Conservation (phyloP, 163 green algal species). For the Chlorella variabilis region DNA sequence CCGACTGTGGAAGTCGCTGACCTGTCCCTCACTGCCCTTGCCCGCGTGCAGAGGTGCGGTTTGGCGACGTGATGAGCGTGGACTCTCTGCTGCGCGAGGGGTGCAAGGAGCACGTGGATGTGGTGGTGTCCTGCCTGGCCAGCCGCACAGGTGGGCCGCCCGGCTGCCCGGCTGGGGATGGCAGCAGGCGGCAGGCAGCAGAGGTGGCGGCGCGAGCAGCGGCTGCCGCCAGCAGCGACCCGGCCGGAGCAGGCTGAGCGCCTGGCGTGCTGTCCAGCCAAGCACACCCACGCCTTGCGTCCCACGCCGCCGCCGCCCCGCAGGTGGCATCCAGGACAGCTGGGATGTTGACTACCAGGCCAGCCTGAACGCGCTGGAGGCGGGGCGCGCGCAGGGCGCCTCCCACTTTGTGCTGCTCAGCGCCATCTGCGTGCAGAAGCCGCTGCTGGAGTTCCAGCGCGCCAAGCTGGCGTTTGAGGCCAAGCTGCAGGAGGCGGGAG, state of each 20-base stretch:
- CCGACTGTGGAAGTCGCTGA: no score
- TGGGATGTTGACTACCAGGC: constrained; percentile 97
- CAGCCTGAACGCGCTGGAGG: constrained; percentile 92
- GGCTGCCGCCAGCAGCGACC: no score
- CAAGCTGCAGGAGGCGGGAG: constrained; percentile 69
- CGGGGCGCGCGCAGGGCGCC: constrained; percentile 72
- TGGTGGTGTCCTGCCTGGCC: constrained; percentile 97
- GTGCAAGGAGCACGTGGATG: constrained; percentile 86
- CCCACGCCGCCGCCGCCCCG: neutral
- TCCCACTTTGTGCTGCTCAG: constrained; percentile 98
- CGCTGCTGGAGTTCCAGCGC: constrained; percentile 97
- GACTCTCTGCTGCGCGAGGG: constrained; percentile 66
- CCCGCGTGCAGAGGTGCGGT: constrained; percentile 73
- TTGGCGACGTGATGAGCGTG: constrained; percentile 86
- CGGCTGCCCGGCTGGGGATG: neutral
- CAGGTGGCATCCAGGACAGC: constrained; percentile 80
- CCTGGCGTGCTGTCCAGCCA: no score
- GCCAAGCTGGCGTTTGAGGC: constrained; percentile 98
- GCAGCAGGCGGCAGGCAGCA: no score
- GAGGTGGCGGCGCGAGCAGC: no score
- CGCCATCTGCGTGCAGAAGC: constrained; percentile 99
- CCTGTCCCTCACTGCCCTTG: neutral
- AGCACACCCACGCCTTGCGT: no score
- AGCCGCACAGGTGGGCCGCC: constrained; percentile 82
- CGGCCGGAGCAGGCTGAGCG: neutral